Evolutionary conservation across 2,329 filamentous ascomycete genomes (phyloP).

Genomic region (Trichoderma arundinaceum): DNA sequence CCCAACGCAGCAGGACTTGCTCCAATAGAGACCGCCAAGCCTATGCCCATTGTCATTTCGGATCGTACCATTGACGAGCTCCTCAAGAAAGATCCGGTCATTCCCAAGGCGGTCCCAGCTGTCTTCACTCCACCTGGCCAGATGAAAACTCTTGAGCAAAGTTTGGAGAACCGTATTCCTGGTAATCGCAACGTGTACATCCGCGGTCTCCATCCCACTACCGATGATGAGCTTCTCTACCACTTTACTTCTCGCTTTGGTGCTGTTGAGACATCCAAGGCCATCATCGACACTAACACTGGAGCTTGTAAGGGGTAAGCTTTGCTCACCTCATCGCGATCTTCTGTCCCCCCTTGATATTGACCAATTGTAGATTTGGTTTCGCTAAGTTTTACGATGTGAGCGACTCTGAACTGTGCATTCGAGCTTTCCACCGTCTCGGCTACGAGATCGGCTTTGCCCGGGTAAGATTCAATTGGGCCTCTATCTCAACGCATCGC

Average conservation of each 20-base stretch:
- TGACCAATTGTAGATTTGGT: constrained; percentile 72
- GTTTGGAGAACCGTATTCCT: constrained; percentile 86
- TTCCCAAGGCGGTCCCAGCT: constrained; percentile 88
- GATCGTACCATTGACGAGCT: constrained; percentile 67
- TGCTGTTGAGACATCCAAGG: constrained; percentile 94
- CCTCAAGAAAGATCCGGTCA: constrained; percentile 75
- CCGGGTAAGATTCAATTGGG: constrained; percentile 62
- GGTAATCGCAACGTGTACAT: constrained; percentile 99
- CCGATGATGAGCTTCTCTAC: constrained; percentile 86
- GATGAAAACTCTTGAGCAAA: constrained; percentile 89
- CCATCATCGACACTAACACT: constrained; percentile 93
- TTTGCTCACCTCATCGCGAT: background rate
- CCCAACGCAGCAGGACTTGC: constrained; percentile 61
- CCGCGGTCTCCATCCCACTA: constrained; percentile 91
- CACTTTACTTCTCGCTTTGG: constrained; percentile 87
- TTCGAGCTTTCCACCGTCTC: constrained; percentile 90
- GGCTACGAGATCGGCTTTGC: constrained; percentile 99
- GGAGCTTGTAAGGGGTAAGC: constrained; percentile 93
- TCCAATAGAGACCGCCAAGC: constrained; percentile 51
- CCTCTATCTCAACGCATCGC: background rate
- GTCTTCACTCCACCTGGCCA: constrained; percentile 84
- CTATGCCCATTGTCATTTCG: constrained; percentile 45
- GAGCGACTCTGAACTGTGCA: constrained; percentile 91
- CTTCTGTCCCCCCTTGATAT: background rate
- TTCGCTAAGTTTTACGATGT: constrained; percentile 95